Percentiles rank a stretch among this genome's conserved stretches.
phyloP scores from a whole-genome alignment of 2,329 filamentous ascomycete species.

The Sarocladium brachiariae region DNA sequence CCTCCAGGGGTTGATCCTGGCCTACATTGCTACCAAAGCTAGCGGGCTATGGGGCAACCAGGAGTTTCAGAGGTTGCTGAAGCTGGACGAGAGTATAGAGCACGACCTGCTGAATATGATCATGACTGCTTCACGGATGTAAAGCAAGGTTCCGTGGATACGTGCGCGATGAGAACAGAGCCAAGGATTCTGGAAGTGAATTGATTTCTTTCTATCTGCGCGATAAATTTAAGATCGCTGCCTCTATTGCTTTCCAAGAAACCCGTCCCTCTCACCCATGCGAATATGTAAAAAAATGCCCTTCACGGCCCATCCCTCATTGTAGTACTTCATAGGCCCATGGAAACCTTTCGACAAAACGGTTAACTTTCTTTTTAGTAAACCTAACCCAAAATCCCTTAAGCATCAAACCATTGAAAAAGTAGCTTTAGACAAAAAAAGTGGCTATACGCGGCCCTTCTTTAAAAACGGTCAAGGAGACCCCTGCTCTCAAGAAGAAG shows the following conservation, averaged over 20 bases:
- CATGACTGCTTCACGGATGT: not conserved
- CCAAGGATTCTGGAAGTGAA: too few species aligned
- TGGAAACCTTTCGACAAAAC: too few species aligned
- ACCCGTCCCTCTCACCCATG: not conserved
- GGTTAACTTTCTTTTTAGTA: too few species aligned
- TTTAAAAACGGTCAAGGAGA: conserved; percentile 65
- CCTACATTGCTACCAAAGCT: not conserved
- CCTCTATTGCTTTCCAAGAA: not conserved
- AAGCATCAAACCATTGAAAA: not conserved
- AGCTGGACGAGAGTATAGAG: not conserved
- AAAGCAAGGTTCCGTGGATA: too few species aligned
- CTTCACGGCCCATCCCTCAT: not conserved
- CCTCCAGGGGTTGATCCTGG: not conserved
- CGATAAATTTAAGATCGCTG: not conserved
- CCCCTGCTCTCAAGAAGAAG: conserved; percentile 85
- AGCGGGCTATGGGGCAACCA: not conserved
- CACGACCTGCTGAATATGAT: not conserved
- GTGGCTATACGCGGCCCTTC: not conserved
- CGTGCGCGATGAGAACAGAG: too few species aligned
- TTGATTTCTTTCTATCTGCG: not conserved
- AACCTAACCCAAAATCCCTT: too few species aligned
- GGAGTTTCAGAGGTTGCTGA: not conserved
- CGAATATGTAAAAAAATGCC: not conserved
- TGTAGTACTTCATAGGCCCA: not conserved
- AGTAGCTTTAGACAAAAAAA: not conserved